Base-by-base conservation (phyloP, 768 basidiomycete species). In the Suillus placidus region DNA sequence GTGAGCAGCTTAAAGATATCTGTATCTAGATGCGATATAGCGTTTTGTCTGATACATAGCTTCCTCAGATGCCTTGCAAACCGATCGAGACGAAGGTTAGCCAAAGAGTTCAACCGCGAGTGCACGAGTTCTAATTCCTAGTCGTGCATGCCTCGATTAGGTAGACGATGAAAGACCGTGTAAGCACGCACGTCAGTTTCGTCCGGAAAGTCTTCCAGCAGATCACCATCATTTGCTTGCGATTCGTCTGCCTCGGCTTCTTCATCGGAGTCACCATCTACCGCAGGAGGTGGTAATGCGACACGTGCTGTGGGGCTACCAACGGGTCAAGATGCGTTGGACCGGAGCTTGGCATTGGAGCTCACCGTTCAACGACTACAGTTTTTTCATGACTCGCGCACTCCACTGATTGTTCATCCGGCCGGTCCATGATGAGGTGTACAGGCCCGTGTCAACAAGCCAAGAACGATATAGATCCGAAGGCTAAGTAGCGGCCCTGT, bases 121-220 rank as follows among this genome's bases (percentile, higher is more conserved):
- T 97, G 94, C 8, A 94, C 82, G 40, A 97, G 86, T 68, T 96
- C 93, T 42, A 97, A 82, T 70, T 97, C 94, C 95, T 97, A 70
- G 47, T 57, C 57, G 34, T 35, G 37, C 26, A 40, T 61, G 64
- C 5, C 49, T 10, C 5, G 7, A 20, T 55, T 20, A 34, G 56
- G 51, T 8, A 23, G 51, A 5, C 51, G 45, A 62, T 37, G 56
- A 63, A 61, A 52, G 32, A 67, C n/a, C 60, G 43, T 37, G 34
- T 7, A 20, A 43, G 34, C 34, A 75, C 87, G 68, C 70, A 93
- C 95, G 77, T 94, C 88, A 2, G 91, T 92, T 42, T 95, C 90
- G 65, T 94, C 92, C 2, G 95, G 93, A 67, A 91, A 89, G 69
- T 89, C 89, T 60, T 82, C 87, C 26, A 97, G 79, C 13, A 91